Evolutionary conservation across 1,139 yeast species (phyloP), one percentile per base, ranked within the genome.

Genomic region (Entelexis sorbosivorans): DNA sequence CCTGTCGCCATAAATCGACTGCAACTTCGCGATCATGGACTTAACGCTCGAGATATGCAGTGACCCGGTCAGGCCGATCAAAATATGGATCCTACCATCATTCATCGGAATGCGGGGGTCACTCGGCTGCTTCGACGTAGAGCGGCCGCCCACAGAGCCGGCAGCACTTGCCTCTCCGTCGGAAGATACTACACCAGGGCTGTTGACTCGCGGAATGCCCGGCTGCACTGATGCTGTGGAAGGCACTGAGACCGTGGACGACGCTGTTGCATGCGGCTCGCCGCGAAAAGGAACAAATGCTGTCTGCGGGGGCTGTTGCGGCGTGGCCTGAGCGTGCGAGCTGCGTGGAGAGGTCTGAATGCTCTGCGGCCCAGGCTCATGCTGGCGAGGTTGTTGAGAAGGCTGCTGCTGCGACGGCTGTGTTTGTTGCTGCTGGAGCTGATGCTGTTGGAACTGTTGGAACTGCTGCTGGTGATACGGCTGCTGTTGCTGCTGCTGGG

Each of bases 1-100:
- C 59, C 78, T 80, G 52, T 84, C 82, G 5, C 88, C 82, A 64
- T 85, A 88, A 33, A 87, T 81, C 56, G 86, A 93, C 59, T 81
- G 83, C 52, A 88, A 72, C 67, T 85, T 87, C 61, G 74, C 71
- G 40, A 87, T 82, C 57, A 88, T 86, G 47, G 77, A 70, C 59
- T 84, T 81, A 48, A 88, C 77, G 66, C 88, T 86, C 54, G 77
- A 74, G 5, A 88, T 82, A 5, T 94, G 82, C 48, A 85, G 72
- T 0, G 95, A 87, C 2, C 96, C 97, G 60, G 96, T 87, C 1
- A 88, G 94, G 2, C 95, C 96, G 53, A 89, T 72, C 53, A 89
- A 71, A 20, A 89, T 78, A 68, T 89, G 97, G 53, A 85, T 69
- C 64, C 85, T 88, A 8, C 95, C 95, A 66, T 89, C 97, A 65